Evolutionary conservation across 257 asterid genomes (phyloP), one percentile per base, ranked within the genome.

Genomic region (Schizonepeta tenuifolia): DNA sequence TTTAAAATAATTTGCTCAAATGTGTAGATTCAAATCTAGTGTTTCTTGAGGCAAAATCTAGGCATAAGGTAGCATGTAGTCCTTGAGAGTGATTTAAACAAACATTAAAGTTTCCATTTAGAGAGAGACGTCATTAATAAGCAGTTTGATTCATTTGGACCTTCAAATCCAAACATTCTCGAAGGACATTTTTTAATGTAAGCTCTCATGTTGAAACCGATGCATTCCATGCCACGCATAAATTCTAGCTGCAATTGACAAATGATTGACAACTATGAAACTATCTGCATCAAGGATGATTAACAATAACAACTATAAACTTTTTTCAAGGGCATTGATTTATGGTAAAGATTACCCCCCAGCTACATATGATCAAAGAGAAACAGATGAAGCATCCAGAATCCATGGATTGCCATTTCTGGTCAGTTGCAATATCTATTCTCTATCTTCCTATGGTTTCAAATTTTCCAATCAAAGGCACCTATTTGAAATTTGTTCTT

Each of bases 341-440:
- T n/a, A n/a, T n/a, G n/a, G 63, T 17, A 50, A 21, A 51, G 7
- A 54, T 9, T n/a, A n/a, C n/a, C n/a, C n/a, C n/a, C n/a, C n/a
- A n/a, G 9, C 24, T 64, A n/a, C 28, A 60, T 53, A 50, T 67
- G 55, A 74, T 68, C 57, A 28, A 49, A 11, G 78, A 79, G 54
- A 69, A 54, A 59, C 33, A 61, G 28, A 71, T 35, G 59, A 69
- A 62, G 61, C 50, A 33, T 12, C 65, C 24, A 13, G 59, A 71
- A 28, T 53, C 10, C 12, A 70, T n/a, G 43, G 10, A 76, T 72
- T 84, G 90, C 99, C 99, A 89, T 89, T 77, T 82, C 96, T 47
- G 98, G 98, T 91, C 17, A 72, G 97, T 47, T 17, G 7, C 36
- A 31, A 31, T 31, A n/a, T n/a, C n/a, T n/a, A 2, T 24, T 24